Percentiles rank a stretch among this genome's conserved stretches.
Conservation (phyloP, 140 eudicot genomes). For the Erigeron philadelphicus region DNA sequence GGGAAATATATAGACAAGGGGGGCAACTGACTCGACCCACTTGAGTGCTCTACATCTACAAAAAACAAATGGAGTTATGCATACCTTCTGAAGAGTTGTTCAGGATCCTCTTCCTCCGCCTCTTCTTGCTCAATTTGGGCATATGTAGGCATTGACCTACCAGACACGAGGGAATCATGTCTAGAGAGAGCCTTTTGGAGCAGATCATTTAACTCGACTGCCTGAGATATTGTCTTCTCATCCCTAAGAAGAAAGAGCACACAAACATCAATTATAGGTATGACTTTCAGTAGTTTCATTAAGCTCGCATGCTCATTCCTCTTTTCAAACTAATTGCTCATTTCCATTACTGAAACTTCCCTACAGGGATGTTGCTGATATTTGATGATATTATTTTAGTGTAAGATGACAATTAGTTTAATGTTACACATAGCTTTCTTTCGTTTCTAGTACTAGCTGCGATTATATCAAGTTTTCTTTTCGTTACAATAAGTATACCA, state of each 20-base stretch:
- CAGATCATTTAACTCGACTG: constrained; percentile 86
- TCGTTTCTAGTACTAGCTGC: not conserved
- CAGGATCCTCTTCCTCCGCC: constrained; percentile 72
- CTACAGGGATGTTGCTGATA: not conserved
- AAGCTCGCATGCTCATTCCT: not conserved
- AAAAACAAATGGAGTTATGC: not conserved
- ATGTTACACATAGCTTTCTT: not conserved
- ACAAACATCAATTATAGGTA: constrained; percentile 13
- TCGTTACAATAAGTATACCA: not conserved
- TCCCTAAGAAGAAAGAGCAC: constrained; percentile 37
- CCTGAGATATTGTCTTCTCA: constrained; percentile 60
- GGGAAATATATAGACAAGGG: not conserved
- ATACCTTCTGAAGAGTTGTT: constrained; percentile 88
- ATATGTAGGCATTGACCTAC: constrained; percentile 39
- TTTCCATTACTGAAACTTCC: not conserved
- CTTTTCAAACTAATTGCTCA: not conserved
- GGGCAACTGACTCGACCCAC: too few relatives aligned
- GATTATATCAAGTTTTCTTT: not conserved
- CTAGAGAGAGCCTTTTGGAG: constrained; percentile 63
- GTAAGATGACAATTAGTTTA: not conserved
- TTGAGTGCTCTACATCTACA: not conserved
- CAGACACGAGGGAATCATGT: constrained; percentile 65
- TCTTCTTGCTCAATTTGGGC: constrained; percentile 50
- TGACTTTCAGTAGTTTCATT: not conserved
- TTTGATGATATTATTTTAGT: not conserved